These are phyloP conservation scores for Venturia nashicola DNA, from an alignment of 2,329 filamentous ascomycete species.

Conservation along the genomic window DNA sequence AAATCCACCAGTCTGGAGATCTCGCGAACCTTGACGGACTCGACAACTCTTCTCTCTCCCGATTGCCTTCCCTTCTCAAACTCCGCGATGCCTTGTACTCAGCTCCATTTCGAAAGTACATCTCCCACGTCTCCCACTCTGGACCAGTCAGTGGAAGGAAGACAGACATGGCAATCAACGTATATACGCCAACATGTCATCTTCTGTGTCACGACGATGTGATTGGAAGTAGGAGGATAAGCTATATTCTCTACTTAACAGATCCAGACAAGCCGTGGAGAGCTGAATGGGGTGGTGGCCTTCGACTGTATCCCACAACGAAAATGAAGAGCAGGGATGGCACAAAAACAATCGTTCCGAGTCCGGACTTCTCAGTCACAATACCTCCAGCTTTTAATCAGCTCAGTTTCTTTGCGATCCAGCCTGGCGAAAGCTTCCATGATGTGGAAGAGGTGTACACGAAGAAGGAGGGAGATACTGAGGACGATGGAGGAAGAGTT, in stretches of 20 bases:
- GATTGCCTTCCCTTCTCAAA: slow-evolving; percentile 76
- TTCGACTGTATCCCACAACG: slow-evolving; percentile 70
- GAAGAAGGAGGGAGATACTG: slow-evolving; percentile 43
- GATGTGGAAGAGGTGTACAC: slow-evolving; percentile 97
- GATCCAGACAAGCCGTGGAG: slow-evolving; percentile 88
- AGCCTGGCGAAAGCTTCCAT: slow-evolving; percentile 97
- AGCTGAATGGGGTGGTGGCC: slow-evolving; percentile 80
- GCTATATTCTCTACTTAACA: slow-evolving; percentile 92
- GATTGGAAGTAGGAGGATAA: slow-evolving; percentile 89
- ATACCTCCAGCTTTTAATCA: slow-evolving; percentile 97
- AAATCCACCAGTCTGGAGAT: slow-evolving; percentile 97
- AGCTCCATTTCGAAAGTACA: slow-evolving; percentile 73
- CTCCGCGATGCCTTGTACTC: slow-evolving; percentile 96
- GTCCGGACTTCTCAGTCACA: slow-evolving; percentile 63
- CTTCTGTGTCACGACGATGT: slow-evolving; percentile 96
- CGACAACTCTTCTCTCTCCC: slow-evolving; percentile 71
- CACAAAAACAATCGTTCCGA: slow-evolving; percentile 65
- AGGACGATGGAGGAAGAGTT: slow-evolving; percentile 58
- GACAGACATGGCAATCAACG: slow-evolving; percentile 98
- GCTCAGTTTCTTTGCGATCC: slow-evolving; percentile 93
- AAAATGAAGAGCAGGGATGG: slow-evolving; percentile 55
- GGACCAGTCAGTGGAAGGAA: slow-evolving; percentile 83
- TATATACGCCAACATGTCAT: slow-evolving; percentile 94
- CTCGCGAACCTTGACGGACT: slow-evolving; percentile 93
- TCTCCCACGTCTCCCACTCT: slow-evolving; percentile 73